These are phyloP conservation scores for Grosmannia huntii DNA, from an alignment of 2,329 filamentous ascomycete genomes.

Conservation along the genomic window DNA sequence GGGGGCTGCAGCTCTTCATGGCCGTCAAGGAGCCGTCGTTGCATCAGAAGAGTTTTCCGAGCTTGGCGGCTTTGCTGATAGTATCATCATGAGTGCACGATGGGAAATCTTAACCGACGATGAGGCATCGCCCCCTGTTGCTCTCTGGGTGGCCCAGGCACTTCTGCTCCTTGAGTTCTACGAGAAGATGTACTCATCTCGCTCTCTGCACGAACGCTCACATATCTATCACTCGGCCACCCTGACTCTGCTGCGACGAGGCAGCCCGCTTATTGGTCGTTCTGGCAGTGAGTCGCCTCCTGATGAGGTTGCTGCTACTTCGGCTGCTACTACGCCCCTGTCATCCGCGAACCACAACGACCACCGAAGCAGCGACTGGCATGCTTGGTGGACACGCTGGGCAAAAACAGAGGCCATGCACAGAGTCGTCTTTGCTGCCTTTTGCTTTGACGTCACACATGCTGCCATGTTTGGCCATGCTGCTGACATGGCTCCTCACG, in stretches of 20 bases:
- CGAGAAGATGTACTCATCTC: constrained; percentile 82
- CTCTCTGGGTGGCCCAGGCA: constrained; percentile 80
- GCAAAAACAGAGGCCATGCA: constrained; percentile 80
- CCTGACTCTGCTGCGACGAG: constrained; percentile 70
- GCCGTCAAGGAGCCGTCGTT: constrained; percentile 25
- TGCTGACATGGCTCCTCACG: constrained; percentile 81
- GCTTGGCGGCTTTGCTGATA: constrained; percentile 35
- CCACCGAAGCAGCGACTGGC: constrained; percentile 21
- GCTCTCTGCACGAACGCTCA: constrained; percentile 70
- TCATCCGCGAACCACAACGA: background rate
- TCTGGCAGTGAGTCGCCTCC: constrained; percentile 69
- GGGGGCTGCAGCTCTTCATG: constrained; percentile 67
- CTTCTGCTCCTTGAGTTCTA: constrained; percentile 75
- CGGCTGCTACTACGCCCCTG: background rate
- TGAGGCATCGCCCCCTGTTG: constrained; percentile 72
- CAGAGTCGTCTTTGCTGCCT: constrained; percentile 76
- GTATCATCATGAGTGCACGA: constrained; percentile 59
- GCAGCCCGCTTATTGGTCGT: constrained; percentile 72
- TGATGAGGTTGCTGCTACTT: constrained; percentile 28
- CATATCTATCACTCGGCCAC: constrained; percentile 86
- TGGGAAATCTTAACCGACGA: constrained; percentile 76
- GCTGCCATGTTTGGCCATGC: constrained; percentile 88
- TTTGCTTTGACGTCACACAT: constrained; percentile 80
- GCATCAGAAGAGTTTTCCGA: constrained; percentile 36
- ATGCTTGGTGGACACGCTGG: constrained; percentile 70